Evolutionary conservation across 1,284 basidiomycete genomes (phyloP).

Genomic region (Vanrija sp.): DNA sequence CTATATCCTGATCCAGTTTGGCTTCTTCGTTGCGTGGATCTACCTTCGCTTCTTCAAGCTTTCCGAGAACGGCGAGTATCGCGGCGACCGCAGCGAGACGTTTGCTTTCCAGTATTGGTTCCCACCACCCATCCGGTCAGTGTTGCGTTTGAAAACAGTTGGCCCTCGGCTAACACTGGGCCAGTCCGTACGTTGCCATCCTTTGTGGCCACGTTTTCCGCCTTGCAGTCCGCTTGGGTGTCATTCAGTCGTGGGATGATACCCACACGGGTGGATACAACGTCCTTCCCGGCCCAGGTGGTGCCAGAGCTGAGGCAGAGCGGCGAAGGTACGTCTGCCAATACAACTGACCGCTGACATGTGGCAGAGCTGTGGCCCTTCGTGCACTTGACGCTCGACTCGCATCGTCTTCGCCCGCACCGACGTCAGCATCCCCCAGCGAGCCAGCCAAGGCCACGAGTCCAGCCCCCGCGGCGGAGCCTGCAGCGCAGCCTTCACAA

Average conservation of each 20-base stretch:
- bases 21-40: conserved; percentile 92
- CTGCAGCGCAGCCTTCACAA: neutral
- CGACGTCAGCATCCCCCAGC: conserved; percentile 7
- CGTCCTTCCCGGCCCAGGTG: conserved; percentile 65
- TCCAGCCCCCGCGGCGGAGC: neutral
- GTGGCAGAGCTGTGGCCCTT: conserved; percentile 74
- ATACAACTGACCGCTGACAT: neutral
- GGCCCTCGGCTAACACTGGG: conserved; percentile 20
- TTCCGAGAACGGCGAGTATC: conserved; percentile 56
- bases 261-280: conserved; percentile 65
- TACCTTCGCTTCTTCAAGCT: conserved; percentile 97
- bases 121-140: conserved; percentile 86
- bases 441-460: neutral
- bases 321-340: conserved; percentile 68
- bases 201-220: conserved; percentile 67
- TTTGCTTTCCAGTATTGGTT: conserved; percentile 97
- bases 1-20: conserved; percentile 95
- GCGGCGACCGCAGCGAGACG: conserved; percentile 89
- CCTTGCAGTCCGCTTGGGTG: conserved; percentile 58
- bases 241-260: conserved; percentile 73
- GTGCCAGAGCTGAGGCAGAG: conserved; percentile 89
- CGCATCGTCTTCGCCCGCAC: conserved; percentile 50
- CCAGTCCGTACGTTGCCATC: conserved; percentile 57
- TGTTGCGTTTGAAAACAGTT: conserved; percentile 9
- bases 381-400: conserved; percentile 92